A percentile compares a stretch with the other conserved stretches of the same genome.
Conservation (phyloP, 495 filamentous ascomycete species). For the Hypoxylon cercidicola region DNA sequence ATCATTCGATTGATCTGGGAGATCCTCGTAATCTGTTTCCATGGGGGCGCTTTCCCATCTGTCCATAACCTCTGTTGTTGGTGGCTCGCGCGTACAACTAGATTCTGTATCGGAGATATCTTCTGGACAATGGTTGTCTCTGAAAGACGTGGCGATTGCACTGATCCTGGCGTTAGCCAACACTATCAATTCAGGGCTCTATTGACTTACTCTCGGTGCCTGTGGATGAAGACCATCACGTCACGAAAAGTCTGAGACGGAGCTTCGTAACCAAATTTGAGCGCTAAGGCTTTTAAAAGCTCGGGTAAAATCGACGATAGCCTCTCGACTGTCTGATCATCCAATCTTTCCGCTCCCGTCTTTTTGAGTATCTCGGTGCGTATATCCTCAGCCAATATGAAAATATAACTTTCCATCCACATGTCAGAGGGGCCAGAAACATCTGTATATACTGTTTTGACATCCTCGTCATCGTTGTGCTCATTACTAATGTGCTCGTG, state of each 20-base stretch:
- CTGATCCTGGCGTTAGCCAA: background rate
- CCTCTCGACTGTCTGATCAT: constrained; percentile 2
- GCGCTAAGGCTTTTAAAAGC: constrained; percentile 10
- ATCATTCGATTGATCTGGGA: background rate
- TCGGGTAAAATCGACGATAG: constrained; percentile 5
- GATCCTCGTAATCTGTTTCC: background rate
- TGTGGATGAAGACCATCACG: constrained; percentile 11
- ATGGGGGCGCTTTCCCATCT: background rate
- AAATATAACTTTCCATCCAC: constrained; percentile 8
- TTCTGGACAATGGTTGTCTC: background rate
- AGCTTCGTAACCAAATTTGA: constrained; percentile 5
- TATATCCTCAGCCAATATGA: constrained; percentile 1
- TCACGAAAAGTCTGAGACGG: constrained; percentile 2
- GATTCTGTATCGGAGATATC: background rate
- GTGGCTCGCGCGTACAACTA: background rate
- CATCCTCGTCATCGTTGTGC: background rate
- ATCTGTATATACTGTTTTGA: background rate
- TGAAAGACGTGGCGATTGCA: constrained; percentile 7
- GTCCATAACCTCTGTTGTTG: background rate
- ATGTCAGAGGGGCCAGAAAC: background rate
- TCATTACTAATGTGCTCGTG: background rate
- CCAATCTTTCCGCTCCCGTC: background rate
- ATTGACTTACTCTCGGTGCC: constrained; percentile 12
- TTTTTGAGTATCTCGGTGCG: constrained; percentile 2
- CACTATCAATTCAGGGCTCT: too few species aligned